Conservation (phyloP, 805 yeast genomes). For the Suhomyces tanzawaensis region DNA sequence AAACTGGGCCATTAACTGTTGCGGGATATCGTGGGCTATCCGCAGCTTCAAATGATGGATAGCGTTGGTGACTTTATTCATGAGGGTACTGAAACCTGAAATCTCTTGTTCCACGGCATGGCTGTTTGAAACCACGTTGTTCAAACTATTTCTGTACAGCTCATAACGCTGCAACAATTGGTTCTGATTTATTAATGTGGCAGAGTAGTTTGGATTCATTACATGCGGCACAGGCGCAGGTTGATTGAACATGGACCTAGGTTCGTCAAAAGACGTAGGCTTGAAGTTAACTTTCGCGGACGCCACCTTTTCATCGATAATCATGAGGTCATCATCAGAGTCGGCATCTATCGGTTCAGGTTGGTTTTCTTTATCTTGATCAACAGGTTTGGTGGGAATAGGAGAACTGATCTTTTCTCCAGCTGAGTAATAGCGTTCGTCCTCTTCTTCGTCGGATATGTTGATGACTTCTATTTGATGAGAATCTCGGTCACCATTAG, state of each 20-base stretch:
- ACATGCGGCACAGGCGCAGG: slow-evolving; percentile 11
- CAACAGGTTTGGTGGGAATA: neutral
- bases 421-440: neutral
- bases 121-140: neutral
- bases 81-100: neutral
- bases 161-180: slow-evolving; percentile 8
- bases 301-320: slow-evolving; percentile 9
- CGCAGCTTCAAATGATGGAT: neutral
- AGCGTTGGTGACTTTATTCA: neutral
- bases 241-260: slow-evolving; percentile 3
- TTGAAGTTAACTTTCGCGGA: slow-evolving; percentile 10
- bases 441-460: slow-evolving; percentile 5
- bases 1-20: neutral
- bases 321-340: slow-evolving; percentile 12
- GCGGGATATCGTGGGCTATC: neutral
- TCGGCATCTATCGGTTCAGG: slow-evolving; percentile 1
- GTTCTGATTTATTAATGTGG: slow-evolving; percentile 1
- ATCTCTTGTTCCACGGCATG: slow-evolving; percentile 1
- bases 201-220: slow-evolving; percentile 3
- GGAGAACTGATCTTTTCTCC: neutral
- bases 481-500: too few species aligned
- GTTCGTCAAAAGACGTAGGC: slow-evolving; percentile 9
- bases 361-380: neutral
- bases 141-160: slow-evolving; percentile 1
- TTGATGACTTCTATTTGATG: slow-evolving; percentile 6